Percentiles rank a stretch among this genome's conserved stretches.
These are phyloP conservation scores for Lentinula sp. DNA, from an alignment of 768 basidiomycete species.

Conservation along the genomic window DNA sequence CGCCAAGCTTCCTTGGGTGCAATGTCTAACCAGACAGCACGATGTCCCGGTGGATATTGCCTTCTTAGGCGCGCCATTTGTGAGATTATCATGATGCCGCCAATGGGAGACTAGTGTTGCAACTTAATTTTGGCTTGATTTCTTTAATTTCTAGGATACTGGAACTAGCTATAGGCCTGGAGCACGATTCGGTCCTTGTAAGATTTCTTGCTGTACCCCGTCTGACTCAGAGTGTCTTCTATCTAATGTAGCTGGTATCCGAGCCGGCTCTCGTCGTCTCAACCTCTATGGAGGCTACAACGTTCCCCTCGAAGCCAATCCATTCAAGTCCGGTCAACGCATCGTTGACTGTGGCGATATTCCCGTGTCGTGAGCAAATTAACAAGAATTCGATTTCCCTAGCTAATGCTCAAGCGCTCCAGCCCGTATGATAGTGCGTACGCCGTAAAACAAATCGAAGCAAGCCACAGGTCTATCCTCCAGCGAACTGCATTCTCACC, in stretches of 20 bases:
- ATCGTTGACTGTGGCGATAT: constrained; percentile 79
- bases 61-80: constrained; percentile 75
- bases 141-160: constrained; percentile 40
- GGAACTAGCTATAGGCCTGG: constrained; percentile 77
- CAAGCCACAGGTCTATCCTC: constrained; percentile 64
- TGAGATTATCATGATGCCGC: constrained; percentile 23
- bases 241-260: constrained; percentile 56
- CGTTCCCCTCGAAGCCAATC: constrained; percentile 67
- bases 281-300: constrained; percentile 78
- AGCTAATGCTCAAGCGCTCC: background rate
- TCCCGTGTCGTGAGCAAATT: constrained; percentile 47
- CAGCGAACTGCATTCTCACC: constrained; percentile 58
- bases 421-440: constrained; percentile 68
- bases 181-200: constrained; percentile 74
- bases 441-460: constrained; percentile 71
- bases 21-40: constrained; percentile 64
- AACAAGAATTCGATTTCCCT: background rate
- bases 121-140: background rate
- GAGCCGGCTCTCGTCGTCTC: constrained; percentile 70
- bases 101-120: background rate
- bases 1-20: constrained; percentile 80
- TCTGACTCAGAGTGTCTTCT: background rate
- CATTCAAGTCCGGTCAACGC: constrained; percentile 61
- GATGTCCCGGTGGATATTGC: constrained; percentile 69
- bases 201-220: background rate